These are phyloP conservation scores for Penicillium bialowiezense DNA, from an alignment of 495 filamentous ascomycete genomes.

Conservation along the genomic window DNA sequence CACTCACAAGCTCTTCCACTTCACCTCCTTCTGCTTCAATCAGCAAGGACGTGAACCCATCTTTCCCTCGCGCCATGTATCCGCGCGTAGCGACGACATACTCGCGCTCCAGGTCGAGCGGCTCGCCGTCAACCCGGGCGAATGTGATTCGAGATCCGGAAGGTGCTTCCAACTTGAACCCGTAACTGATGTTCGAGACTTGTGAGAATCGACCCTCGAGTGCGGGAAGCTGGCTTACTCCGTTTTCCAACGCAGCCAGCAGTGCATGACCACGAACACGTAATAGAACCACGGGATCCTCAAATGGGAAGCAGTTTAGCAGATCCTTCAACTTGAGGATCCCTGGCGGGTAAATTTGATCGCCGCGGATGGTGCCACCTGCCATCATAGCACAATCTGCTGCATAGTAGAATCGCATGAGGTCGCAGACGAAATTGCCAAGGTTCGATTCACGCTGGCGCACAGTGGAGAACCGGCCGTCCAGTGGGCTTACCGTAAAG, in stretches of 20 bases:
- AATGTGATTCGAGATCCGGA: slow-evolving; percentile 60
- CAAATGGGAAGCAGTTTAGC: slow-evolving; percentile 81
- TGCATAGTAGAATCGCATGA: slow-evolving; percentile 79
- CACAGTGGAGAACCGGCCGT: slow-evolving; percentile 82
- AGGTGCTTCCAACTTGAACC: slow-evolving; percentile 60
- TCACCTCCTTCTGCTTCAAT: slow-evolving; percentile 65
- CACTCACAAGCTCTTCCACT: slow-evolving; percentile 72
- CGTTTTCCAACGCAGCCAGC: slow-evolving; percentile 76
- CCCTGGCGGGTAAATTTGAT: slow-evolving; percentile 83
- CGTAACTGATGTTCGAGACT: slow-evolving; percentile 74
- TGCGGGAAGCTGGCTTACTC: slow-evolving; percentile 73
- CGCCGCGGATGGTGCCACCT: slow-evolving; percentile 83
- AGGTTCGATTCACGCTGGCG: slow-evolving; percentile 74
- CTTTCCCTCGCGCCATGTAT: slow-evolving; percentile 85
- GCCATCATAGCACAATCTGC: slow-evolving; percentile 84
- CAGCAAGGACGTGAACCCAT: slow-evolving; percentile 74
- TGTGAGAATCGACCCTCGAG: slow-evolving; percentile 75
- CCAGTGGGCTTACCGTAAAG: slow-evolving; percentile 73
- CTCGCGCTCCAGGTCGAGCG: slow-evolving; percentile 54
- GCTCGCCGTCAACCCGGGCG: slow-evolving; percentile 55
- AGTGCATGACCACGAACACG: slow-evolving; percentile 64
- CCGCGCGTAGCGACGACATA: slow-evolving; percentile 75
- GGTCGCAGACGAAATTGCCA: slow-evolving; percentile 85
- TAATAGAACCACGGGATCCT: slow-evolving; percentile 82
- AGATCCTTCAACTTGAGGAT: slow-evolving; percentile 74